Conservation (phyloP, 139 green algal genomes). For the Chlorella sp. region DNA sequence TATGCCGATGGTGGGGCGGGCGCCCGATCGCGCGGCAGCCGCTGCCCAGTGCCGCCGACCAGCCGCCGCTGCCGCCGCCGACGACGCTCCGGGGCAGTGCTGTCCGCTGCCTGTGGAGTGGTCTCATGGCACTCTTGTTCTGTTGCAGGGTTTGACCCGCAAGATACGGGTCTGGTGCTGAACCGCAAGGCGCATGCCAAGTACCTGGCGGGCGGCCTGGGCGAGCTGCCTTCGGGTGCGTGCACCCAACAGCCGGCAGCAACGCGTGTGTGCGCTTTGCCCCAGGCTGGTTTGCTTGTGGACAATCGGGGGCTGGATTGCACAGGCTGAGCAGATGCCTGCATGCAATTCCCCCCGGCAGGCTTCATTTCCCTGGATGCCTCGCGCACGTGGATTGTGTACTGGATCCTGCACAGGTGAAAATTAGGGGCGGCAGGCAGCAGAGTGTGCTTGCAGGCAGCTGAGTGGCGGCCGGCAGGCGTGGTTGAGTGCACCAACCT, state of each 20-base stretch:
- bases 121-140: too few relatives aligned
- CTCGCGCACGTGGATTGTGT: slow-evolving; percentile 91
- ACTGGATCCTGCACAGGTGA: slow-evolving; percentile 89
- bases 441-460: too few relatives aligned
- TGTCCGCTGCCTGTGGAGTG: too few relatives aligned
- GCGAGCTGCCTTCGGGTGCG: slow-evolving; percentile 51
- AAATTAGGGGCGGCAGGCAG: too few relatives aligned
- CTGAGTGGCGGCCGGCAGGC: too few relatives aligned
- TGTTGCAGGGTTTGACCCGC: slow-evolving; percentile 12
- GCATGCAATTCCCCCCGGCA: too few relatives aligned
- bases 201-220: slow-evolving; percentile 74
- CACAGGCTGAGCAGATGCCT: too few relatives aligned
- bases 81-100: too few relatives aligned
- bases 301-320: too few relatives aligned
- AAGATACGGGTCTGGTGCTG: slow-evolving; percentile 55
- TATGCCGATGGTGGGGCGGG: neutral
- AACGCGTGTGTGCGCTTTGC: too few relatives aligned
- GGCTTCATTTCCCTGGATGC: slow-evolving; percentile 83
- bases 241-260: neutral
- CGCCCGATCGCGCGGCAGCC: neutral
- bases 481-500: too few relatives aligned
- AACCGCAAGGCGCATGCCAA: slow-evolving; percentile 57
- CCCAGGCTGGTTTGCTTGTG: too few relatives aligned
- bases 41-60: neutral
- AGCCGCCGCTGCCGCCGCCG: neutral